Conservation (phyloP, 441 rosid species). For the Eutrema salsugineum region DNA sequence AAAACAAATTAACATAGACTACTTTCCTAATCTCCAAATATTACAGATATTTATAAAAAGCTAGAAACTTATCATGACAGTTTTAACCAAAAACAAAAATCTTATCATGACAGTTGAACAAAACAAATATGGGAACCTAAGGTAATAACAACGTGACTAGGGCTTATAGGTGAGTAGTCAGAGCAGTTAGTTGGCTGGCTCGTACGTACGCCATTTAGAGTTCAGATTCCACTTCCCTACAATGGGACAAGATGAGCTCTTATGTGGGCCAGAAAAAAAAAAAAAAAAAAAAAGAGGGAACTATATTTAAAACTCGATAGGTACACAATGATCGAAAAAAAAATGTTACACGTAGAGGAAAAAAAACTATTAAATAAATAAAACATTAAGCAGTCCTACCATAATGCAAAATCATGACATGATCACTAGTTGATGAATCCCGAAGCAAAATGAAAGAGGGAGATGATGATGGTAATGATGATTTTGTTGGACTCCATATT, state of each 20-base stretch:
- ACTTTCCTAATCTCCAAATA: background rate
- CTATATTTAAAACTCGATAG: slow-evolving; percentile 11
- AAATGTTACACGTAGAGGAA: background rate
- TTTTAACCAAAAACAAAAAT: too few relatives aligned
- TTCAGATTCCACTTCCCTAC: background rate
- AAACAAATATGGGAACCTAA: background rate
- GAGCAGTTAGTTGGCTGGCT: background rate
- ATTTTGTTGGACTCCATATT: slow-evolving; percentile 68
- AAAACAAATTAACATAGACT: too few relatives aligned
- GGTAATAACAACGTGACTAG: background rate
- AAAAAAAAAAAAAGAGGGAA: background rate
- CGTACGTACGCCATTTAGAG: background rate
- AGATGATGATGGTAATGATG: slow-evolving; percentile 25
- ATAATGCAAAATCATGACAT: slow-evolving; percentile 86
- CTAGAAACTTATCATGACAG: too few relatives aligned
- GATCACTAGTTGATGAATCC: slow-evolving; percentile 57
- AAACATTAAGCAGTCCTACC: slow-evolving; percentile 44
- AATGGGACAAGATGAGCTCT: background rate
- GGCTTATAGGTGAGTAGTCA: background rate
- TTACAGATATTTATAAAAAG: background rate
- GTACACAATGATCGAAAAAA: slow-evolving; percentile 11
- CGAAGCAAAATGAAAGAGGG: slow-evolving; percentile 54
- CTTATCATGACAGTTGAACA: background rate
- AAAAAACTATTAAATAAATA: background rate
- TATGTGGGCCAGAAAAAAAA: background rate